phyloP scores from a whole-genome alignment of 1,139 yeast genomes.

The Eremothecium coryli region DNA sequence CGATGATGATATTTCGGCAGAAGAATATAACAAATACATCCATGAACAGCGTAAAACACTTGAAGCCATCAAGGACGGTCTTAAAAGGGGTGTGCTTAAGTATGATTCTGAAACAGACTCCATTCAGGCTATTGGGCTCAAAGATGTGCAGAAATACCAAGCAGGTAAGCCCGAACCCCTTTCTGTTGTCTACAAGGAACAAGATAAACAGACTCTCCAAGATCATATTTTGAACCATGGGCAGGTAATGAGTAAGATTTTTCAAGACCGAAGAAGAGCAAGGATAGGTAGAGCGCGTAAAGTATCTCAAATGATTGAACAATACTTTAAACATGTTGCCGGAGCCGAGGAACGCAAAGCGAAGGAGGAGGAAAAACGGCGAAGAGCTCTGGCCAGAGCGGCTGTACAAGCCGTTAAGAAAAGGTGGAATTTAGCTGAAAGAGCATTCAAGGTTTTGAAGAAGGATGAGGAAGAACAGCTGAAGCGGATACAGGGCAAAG shows the following conservation, averaged over 20 bases:
- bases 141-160: slow-evolving; percentile 37
- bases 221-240: slow-evolving; percentile 78
- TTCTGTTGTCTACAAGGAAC: slow-evolving; percentile 26
- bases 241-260: slow-evolving; percentile 56
- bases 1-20: slow-evolving; percentile 44
- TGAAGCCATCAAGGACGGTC: slow-evolving; percentile 44
- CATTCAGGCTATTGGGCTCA: slow-evolving; percentile 39
- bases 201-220: slow-evolving; percentile 45
- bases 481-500: slow-evolving; percentile 70
- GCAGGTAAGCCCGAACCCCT: slow-evolving; percentile 25
- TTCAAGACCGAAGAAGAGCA: slow-evolving; percentile 56
- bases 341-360: slow-evolving; percentile 82
- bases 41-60: slow-evolving; percentile 38
- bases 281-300: slow-evolving; percentile 64
- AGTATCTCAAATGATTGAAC: slow-evolving; percentile 74
- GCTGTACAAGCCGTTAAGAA: slow-evolving; percentile 80
- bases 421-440: slow-evolving; percentile 86
- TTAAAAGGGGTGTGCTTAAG: slow-evolving; percentile 40
- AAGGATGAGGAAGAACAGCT: slow-evolving; percentile 57
- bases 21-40: slow-evolving; percentile 42
- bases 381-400: slow-evolving; percentile 61
- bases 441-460: slow-evolving; percentile 52
- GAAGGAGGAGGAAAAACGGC: slow-evolving; percentile 59
- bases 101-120: slow-evolving; percentile 37
- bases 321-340: slow-evolving; percentile 72